Evolutionary conservation across 1,139 yeast genomes (phyloP).

Genomic region (Geotrichum histeridarum): DNA sequence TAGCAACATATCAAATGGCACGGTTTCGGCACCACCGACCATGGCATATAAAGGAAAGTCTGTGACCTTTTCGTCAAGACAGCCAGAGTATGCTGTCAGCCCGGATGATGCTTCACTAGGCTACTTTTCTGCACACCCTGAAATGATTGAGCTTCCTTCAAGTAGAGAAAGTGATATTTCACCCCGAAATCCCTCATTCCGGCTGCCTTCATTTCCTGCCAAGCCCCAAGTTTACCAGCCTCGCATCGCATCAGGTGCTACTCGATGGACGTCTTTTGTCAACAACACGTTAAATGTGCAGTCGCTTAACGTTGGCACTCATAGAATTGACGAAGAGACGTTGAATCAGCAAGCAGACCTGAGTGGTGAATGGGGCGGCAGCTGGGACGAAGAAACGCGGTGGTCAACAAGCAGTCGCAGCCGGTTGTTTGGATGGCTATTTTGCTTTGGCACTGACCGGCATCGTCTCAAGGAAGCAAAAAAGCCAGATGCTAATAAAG

Average conservation of each 20-base stretch:
- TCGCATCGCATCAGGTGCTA: slow-evolving; percentile 9
- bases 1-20: not conserved
- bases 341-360: slow-evolving; percentile 20
- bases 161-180: not conserved
- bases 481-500: slow-evolving; percentile 4
- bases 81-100: not conserved
- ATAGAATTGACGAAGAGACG: slow-evolving; percentile 14
- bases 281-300: slow-evolving; percentile 10
- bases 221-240: slow-evolving; percentile 3
- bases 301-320: not conserved
- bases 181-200: slow-evolving; percentile 1
- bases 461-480: slow-evolving; percentile 1
- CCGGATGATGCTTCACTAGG: not conserved
- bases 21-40: not conserved
- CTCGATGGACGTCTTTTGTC: slow-evolving; percentile 19
- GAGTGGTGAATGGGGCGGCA: slow-evolving; percentile 19
- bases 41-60: not conserved
- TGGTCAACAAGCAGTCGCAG: not conserved
- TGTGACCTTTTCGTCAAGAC: too few relatives aligned
- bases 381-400: slow-evolving; percentile 6
- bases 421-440: slow-evolving; percentile 5
- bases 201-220: slow-evolving; percentile 2
- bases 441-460: not conserved
- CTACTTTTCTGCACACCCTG: not conserved
- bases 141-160: not conserved